These are phyloP conservation scores for Cyclocybe aegerita DNA, from an alignment of 768 basidiomycete genomes.

Conservation along the genomic window DNA sequence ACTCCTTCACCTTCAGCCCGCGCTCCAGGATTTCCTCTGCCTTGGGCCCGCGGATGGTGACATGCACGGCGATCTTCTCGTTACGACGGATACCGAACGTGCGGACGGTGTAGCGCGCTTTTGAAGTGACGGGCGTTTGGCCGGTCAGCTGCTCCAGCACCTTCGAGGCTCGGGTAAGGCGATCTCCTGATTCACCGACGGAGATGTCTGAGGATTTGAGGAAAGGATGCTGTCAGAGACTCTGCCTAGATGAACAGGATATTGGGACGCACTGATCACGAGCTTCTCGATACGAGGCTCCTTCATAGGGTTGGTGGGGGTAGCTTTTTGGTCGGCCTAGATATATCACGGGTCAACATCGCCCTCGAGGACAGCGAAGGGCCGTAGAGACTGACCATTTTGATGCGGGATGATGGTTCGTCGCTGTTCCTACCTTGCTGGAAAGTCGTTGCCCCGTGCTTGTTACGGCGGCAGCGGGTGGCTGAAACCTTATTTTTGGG, in stretches of 20 bases:
- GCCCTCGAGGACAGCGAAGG: constrained; percentile 3
- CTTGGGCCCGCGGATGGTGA: constrained; percentile 98
- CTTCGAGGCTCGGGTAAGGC: constrained; percentile 98
- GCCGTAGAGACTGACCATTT: constrained; percentile 36
- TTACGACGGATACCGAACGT: constrained; percentile 99
- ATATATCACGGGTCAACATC: constrained; percentile 12
- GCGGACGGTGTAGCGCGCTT: constrained; percentile 99
- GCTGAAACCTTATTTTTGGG: constrained; percentile 40
- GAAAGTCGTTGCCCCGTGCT: constrained; percentile 25
- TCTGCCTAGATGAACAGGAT: constrained; percentile 4
- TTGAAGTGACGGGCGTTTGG: constrained; percentile 98
- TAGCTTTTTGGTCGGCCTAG: constrained; percentile 86
- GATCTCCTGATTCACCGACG: constrained; percentile 99
- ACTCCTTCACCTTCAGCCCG: constrained; percentile 99
- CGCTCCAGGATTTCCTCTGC: constrained; percentile 99
- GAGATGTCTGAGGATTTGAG: constrained; percentile 77
- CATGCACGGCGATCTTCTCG: constrained; percentile 99
- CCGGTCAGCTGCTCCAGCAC: constrained; percentile 99
- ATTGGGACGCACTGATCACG: constrained; percentile 86
- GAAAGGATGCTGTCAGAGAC: constrained; percentile 10
- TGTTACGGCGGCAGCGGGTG: constrained; percentile 27
- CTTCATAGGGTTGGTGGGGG: constrained; percentile 92
- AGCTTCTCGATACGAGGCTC: constrained; percentile 98
- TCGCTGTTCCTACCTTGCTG: constrained; percentile 36
- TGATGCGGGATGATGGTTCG: constrained; percentile 35